Evolutionary conservation across 805 yeast species (phyloP), one percentile per base, ranked within the genome.

Genomic region (Wickerhamiella siamensis): DNA sequence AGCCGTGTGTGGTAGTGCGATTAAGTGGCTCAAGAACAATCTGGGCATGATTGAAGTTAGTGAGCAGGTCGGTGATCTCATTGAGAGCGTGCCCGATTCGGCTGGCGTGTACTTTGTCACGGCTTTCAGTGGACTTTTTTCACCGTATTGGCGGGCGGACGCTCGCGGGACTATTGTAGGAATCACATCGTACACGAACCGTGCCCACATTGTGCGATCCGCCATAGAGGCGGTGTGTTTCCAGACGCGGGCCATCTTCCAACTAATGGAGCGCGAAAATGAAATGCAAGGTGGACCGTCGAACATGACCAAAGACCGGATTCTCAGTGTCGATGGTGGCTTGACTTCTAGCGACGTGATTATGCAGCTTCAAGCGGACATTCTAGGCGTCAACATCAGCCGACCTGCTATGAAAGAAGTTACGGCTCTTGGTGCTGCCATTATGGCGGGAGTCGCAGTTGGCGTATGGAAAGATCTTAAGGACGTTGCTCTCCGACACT

Each of bases 21-120:
- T 87, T 49, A 94, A 83, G 63, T 87, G 95, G 95, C 71, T 88
- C 51, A 71, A 94, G 57, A 95, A 87, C 63, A 86, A 86, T 64
- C 71, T 87, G 63, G 79, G 81, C 50, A 65, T 87, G 55, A 82
- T 87, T 52, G 77, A 75, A 52, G 73, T 75, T 44, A 82, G 94
- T 5, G 77, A 79, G 51, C 95, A 87, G 60, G 77, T 88, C 47
- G 95, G 95, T 3, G 93, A 93, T 21, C 69, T 87, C 53, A 95
- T 95, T 10, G 75, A 81, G 20, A 78, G 76, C 53, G 95, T 83
- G 31, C 68, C 72, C 20, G 75, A 80, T 57, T 70, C 88, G 15
- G 95, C 91, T 39, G 95, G 95, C 32, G 95, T 87, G 20, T 86
- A 83, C 31, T 87, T 87, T 56, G 94, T 87, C 36, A 94, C 97